Evolutionary conservation across 257 asterid genomes (phyloP).

Genomic region (Plantago elongata): DNA sequence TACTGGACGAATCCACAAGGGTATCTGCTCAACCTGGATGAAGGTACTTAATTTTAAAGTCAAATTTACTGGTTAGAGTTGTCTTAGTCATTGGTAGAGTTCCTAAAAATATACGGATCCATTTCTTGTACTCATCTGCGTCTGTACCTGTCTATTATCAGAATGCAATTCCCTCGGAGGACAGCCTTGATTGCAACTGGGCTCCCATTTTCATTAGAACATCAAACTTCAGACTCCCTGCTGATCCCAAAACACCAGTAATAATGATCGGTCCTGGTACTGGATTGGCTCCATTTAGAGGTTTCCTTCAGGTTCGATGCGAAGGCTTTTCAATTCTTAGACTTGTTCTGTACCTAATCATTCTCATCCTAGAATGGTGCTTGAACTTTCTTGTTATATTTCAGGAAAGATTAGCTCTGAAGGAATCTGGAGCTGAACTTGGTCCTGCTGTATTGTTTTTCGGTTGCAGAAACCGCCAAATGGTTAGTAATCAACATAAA

Average conservation of each 20-base stretch:
- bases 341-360: neutral
- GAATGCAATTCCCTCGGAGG: slow-evolving; percentile 78
- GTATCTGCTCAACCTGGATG: slow-evolving; percentile 99
- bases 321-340: neutral
- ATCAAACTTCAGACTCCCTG: slow-evolving; percentile 88
- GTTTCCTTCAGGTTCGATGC: slow-evolving; percentile 85
- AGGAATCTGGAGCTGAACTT: slow-evolving; percentile 82
- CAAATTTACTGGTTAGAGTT: slow-evolving; percentile 11
- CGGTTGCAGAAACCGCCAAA: slow-evolving; percentile 88
- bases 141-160: slow-evolving; percentile 24
- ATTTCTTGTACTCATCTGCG: slow-evolving; percentile 7
- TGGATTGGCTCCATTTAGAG: slow-evolving; percentile 97
- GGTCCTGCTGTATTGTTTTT: slow-evolving; percentile 84
- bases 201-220: slow-evolving; percentile 82
- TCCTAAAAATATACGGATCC: neutral
- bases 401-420: slow-evolving; percentile 95
- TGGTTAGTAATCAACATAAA: slow-evolving; percentile 44
- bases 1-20: slow-evolving; percentile 86
- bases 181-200: slow-evolving; percentile 63
- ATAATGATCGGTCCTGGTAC: slow-evolving; percentile 99
- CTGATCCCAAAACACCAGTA: slow-evolving; percentile 74
- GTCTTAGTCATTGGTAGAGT: neutral
- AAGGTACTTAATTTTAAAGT: slow-evolving; percentile 47
- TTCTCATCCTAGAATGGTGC: slow-evolving; percentile 2
- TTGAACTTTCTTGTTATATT: slow-evolving; percentile 12